Base-by-base conservation (phyloP, 306 rosid species). In the Ochetophila trinervis region DNA sequence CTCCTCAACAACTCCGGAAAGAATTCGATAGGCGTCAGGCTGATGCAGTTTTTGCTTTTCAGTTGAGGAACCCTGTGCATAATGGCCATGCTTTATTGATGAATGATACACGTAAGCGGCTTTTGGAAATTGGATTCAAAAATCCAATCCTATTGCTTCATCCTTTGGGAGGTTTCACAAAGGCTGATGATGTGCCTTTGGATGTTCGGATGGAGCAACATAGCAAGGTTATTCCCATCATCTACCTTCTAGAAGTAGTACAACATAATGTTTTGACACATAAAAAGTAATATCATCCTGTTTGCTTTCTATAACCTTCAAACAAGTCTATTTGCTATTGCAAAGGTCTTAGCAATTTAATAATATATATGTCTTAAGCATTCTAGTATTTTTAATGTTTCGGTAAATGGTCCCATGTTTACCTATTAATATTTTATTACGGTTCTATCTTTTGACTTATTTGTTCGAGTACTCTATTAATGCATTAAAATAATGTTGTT, bases 121-220 rank as follows among this genome's bases (percentile, higher is more conserved):
- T 90, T 20, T 32, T 93, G 58, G 96, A 93, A 5, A 93, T 93
- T 94, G 99, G 99, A 17, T 93, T 74, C 82, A 87, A 88, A 73
- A 93, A 93, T 74, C 99, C 99, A 17, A 80, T 93, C 70, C 74
- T 93, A 22, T 67, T 90, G 79, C 97, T 93, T 81, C 99, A 93
- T 80, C 99, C 99, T 68, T 81, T 93, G 32, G 99, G 99, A 73
- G 99, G 99, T 69, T 93, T 74, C 84, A 86, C 95, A 11, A 93
- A 93, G 77, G 86, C 78, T 3, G 97, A 93, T 50, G 99, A 93
- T 67, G 99, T 93, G 42, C 99, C 99, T 49, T 79, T 93, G 79
- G 99, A 93, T 70, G 96, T 93, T 76, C 85, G 99, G 75, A 90
- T 93, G 97, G 99, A 93, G 83, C 97, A 93, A 65, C 99, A 93